Evolutionary conservation across 2,329 filamentous ascomycete species (phyloP), one percentile per base, ranked within the genome.

Genomic region (Penicillium sp.): DNA sequence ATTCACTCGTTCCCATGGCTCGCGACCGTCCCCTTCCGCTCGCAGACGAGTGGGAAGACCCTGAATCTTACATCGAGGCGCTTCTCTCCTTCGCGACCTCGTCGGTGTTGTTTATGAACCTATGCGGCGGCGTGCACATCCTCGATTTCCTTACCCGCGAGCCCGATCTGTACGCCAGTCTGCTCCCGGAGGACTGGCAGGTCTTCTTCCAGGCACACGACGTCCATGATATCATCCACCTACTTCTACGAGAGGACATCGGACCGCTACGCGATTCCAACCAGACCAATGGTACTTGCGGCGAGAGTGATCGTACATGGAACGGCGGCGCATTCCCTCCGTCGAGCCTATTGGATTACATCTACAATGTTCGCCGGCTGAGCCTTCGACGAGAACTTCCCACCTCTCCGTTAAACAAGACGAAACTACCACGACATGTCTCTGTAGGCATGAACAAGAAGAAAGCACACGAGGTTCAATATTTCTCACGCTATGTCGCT

Each of bases 111-210:
- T 89, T 96, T 54, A 85, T 87, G 51, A 87, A 87, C 17, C 76
- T 98, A n/a, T 95, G 89, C 60, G 93, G 93, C 38, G 90, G 91
- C n/a, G 87, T 97, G 1, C 93, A 98, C 61, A 90, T 98, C 48
- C 76, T 97, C 41, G 93, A 98, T 64, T 97, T 98, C 68, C 88
- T 96, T 69, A 96, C 89, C 2, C 80, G 81, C 28, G 80, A 88
- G 33, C 87, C 88, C 4, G 85, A 88, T 48, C 76, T 96, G 0
- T 98, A 95, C 63, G 79, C 84, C 36, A 75, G 78, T 1, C 77
- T 91, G 1, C 67, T 98, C 1, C 87, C 89, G 0, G 63, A 77
- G 45, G 82, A 89, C 64, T 98, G 93, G 93, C 80, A 87, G 49
- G 60, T 73, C 0, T 97, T 89, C 69, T 83, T 97, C 51, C 69